Base-by-base conservation (phyloP, 2,329 filamentous ascomycete genomes). In the Orbilia javanica region DNA sequence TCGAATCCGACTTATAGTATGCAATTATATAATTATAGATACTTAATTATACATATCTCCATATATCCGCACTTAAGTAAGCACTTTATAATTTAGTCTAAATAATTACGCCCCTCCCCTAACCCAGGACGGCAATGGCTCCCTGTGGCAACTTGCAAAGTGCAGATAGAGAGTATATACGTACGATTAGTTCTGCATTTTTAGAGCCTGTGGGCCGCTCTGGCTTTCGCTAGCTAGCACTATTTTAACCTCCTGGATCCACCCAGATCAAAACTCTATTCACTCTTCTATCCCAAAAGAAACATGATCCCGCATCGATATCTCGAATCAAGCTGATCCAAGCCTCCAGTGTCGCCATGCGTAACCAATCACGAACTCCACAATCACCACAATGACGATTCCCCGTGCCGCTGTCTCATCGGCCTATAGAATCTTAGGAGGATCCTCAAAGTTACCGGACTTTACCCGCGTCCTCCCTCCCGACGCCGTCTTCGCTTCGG, bases 401-500 rank as follows among this genome's bases (percentile, higher is more conserved):
- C 7, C 46, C 36, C 68, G 46, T 11, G 57, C 36, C 60, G 60
- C 34, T 0, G n/a, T 55, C 29, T 22, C 62, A n/a, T 18, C 46
- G 4, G 57, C 67, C 50, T 15, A 36, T 18, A 64, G 31, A 48
- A 53, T 77, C 34, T 52, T 77, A 8, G 31, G n/a, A 8, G 31
- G n/a, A 25, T 71, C 74, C n/a, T 13, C 67, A 1, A 78, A 66
- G 34, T 46, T 39, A 22, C 74, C 74, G 39, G 74, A 78, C 44
- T 53, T 78, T 27, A 46, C 52, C 2, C 60, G 57, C 18, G 67
- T 78, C 52, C 65, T 78, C 5, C 74, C 74, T 8, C 39, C 74
- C 1, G 68, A 68, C 2, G 39, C 67, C 6, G 34, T 68, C 1
- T 78, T 78, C 53, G 52, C 53, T 27, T 78, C 74, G 6, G 74